These are phyloP conservation scores for Tetrahymena thermophila DNA, from an alignment of 73 alveolate species.

Conservation along the genomic window DNA sequence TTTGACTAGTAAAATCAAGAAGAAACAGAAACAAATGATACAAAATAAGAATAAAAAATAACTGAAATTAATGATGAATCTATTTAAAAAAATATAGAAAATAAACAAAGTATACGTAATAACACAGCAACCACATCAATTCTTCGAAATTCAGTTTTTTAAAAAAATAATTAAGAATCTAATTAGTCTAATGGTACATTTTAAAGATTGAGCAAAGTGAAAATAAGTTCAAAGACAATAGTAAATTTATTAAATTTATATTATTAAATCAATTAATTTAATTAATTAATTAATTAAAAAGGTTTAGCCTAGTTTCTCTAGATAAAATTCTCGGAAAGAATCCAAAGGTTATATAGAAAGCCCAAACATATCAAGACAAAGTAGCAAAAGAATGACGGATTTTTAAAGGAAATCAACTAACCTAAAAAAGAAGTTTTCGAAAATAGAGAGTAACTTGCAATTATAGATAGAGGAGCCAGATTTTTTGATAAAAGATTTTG, in stretches of 20 bases:
- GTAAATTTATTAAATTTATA: background rate
- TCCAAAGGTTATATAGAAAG: background rate
- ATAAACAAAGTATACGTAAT: no score
- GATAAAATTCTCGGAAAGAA: background rate
- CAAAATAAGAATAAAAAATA: background rate
- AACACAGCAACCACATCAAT: background rate
- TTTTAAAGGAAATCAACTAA: background rate
- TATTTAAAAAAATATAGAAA: background rate
- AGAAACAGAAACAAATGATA: background rate
- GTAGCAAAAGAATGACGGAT: background rate
- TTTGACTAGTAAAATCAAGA: background rate
- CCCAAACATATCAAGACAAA: background rate
- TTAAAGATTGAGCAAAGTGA: background rate
- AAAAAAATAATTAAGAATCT: background rate
- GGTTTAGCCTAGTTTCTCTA: background rate
- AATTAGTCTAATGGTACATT: background rate
- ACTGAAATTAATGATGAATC: background rate
- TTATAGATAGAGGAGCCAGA: background rate
- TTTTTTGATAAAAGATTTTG: background rate
- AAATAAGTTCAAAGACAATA: background rate
- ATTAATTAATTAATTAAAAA: background rate
- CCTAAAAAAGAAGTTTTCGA: background rate
- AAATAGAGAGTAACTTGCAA: background rate
- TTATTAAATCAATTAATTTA: background rate
- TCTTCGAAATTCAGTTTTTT: background rate